Conservation (phyloP, 2,329 filamentous ascomycete genomes). For the Beauveria brongniartii region DNA sequence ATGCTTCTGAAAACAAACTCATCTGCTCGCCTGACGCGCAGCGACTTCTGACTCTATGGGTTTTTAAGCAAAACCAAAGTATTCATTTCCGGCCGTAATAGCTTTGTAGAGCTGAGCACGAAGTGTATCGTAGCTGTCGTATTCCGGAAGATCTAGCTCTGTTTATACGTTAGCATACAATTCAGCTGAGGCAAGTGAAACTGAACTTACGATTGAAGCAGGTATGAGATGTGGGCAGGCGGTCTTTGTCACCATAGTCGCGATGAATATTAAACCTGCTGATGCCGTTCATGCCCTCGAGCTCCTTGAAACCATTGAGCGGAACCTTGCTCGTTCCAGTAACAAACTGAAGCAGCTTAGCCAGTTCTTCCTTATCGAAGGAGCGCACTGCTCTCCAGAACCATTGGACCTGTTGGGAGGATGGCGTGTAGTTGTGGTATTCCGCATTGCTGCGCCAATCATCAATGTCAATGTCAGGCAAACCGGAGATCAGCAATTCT, state of each 20-base stretch:
- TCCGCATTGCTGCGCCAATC: slow-evolving; percentile 99
- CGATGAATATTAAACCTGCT: slow-evolving; percentile 98
- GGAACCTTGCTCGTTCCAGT: slow-evolving; percentile 98
- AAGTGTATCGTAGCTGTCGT: slow-evolving; percentile 89
- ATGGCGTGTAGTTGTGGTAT: slow-evolving; percentile 93
- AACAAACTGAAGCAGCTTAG: slow-evolving; percentile 94
- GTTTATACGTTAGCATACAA: slow-evolving; percentile 25
- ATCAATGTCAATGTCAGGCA: slow-evolving; percentile 95
- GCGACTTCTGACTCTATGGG: background rate
- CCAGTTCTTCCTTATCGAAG: slow-evolving; percentile 97
- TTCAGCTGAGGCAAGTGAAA: background rate
- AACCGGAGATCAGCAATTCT: slow-evolving; percentile 88
- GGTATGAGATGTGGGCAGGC: slow-evolving; percentile 91
- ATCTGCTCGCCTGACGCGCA: background rate
- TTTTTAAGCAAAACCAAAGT: slow-evolving; percentile 74
- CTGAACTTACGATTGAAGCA: slow-evolving; percentile 92
- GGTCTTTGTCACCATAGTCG: slow-evolving; percentile 93
- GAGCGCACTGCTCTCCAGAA: slow-evolving; percentile 97
- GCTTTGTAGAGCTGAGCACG: slow-evolving; percentile 85
- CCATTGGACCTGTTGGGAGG: slow-evolving; percentile 96
- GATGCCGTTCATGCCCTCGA: slow-evolving; percentile 98
- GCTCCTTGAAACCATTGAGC: slow-evolving; percentile 95
- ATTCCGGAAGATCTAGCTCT: slow-evolving; percentile 98
- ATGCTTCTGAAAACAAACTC: background rate
- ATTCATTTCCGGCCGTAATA: slow-evolving; percentile 96